phyloP scores from a whole-genome alignment of 2,329 filamentous ascomycete genomes.

The Aspergillus sp. region DNA sequence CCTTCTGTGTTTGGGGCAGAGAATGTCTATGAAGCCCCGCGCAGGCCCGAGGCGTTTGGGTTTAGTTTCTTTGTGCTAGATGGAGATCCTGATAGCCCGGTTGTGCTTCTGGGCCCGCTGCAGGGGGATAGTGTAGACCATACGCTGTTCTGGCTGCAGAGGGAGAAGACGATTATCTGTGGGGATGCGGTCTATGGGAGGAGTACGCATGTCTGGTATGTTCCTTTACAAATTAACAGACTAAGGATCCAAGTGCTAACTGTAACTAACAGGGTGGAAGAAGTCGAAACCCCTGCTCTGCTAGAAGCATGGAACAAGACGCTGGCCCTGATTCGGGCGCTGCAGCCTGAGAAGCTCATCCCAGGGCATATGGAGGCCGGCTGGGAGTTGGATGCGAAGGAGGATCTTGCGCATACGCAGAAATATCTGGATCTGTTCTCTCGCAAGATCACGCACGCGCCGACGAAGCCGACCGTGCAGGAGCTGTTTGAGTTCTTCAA shows the following conservation, averaged over 20 bases:
- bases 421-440: constrained; percentile 31
- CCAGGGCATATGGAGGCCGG: constrained; percentile 29
- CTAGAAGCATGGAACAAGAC: constrained; percentile 27
- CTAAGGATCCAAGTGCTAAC: neutral
- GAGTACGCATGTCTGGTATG: constrained; percentile 33
- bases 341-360: constrained; percentile 31
- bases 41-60: constrained; percentile 26
- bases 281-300: constrained; percentile 29
- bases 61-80: constrained; percentile 31
- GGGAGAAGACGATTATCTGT: constrained; percentile 26
- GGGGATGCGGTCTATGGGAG: constrained; percentile 32
- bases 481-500: constrained; percentile 32
- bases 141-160: constrained; percentile 32
- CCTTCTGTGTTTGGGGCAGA: constrained; percentile 27
- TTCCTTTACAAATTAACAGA: neutral
- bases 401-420: constrained; percentile 30
- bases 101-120: constrained; percentile 31
- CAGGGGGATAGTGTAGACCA: constrained; percentile 34
- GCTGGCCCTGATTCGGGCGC: constrained; percentile 26
- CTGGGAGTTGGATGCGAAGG: constrained; percentile 27
- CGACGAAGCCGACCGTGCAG: constrained; percentile 24
- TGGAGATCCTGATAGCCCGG: constrained; percentile 23
- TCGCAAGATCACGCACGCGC: constrained; percentile 29
- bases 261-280: constrained; percentile 25
- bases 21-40: constrained; percentile 26